Evolutionary conservation across 768 basidiomycete genomes (phyloP).

Genomic region (Lactarius psammicola): DNA sequence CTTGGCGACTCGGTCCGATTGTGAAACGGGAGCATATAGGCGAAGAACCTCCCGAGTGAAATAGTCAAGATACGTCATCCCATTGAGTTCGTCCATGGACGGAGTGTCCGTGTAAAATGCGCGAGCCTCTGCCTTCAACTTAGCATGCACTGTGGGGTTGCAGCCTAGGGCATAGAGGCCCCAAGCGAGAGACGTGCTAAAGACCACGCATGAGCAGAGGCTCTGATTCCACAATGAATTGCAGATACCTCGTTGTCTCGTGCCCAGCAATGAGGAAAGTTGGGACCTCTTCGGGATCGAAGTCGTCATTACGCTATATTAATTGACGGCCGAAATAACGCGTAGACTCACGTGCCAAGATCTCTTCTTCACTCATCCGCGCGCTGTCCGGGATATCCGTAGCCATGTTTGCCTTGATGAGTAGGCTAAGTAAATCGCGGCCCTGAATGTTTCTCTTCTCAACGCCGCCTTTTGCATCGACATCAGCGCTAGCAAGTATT

Average conservation of each 20-base stretch:
- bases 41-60: slow-evolving; percentile 25
- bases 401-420: slow-evolving; percentile 64
- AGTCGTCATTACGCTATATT: neutral
- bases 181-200: slow-evolving; percentile 51
- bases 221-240: neutral
- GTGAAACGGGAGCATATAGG: slow-evolving; percentile 26
- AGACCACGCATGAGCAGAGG: neutral
- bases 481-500: slow-evolving; percentile 34
- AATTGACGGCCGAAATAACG: neutral
- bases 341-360: slow-evolving; percentile 48
- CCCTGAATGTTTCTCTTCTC: slow-evolving; percentile 38
- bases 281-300: slow-evolving; percentile 47
- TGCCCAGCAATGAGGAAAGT: slow-evolving; percentile 62
- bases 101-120: slow-evolving; percentile 53
- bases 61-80: slow-evolving; percentile 61
- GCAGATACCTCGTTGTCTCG: slow-evolving; percentile 50
- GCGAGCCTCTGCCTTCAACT: slow-evolving; percentile 58
- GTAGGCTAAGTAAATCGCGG: slow-evolving; percentile 58
- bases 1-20: slow-evolving; percentile 15
- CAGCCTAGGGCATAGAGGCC: slow-evolving; percentile 54
- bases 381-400: slow-evolving; percentile 55
- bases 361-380: slow-evolving; percentile 59
- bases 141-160: slow-evolving; percentile 48
- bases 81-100: slow-evolving; percentile 65
- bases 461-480: slow-evolving; percentile 30